Evolutionary conservation across 2,329 filamentous ascomycete species (phyloP).

Genomic region (Pestalotiopsis sp.): DNA sequence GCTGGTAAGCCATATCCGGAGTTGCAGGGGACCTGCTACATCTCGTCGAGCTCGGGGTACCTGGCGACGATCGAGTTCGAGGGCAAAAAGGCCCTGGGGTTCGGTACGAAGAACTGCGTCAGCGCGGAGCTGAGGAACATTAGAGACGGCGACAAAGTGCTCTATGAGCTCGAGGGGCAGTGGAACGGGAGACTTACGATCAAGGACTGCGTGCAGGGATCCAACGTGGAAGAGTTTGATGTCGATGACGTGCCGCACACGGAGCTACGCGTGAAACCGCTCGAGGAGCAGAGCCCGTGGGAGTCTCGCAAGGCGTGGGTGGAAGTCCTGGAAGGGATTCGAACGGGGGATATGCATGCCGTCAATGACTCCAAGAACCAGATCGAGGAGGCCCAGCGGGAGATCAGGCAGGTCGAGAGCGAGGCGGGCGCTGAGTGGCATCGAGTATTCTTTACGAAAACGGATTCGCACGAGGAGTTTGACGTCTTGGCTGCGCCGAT

Average conservation of each 20-base stretch:
- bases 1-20: slow-evolving; percentile 24
- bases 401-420: slow-evolving; percentile 21
- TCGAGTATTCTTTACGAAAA: slow-evolving; percentile 21
- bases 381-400: slow-evolving; percentile 25
- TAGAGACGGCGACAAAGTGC: slow-evolving; percentile 10
- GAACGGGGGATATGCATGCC: slow-evolving; percentile 16
- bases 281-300: slow-evolving; percentile 23
- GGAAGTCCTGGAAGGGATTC: slow-evolving; percentile 19
- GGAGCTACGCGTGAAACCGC: slow-evolving; percentile 10
- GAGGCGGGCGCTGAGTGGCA: slow-evolving; percentile 22
- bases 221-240: slow-evolving; percentile 18
- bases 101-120: slow-evolving; percentile 22
- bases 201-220: slow-evolving; percentile 16
- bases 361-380: slow-evolving; percentile 18
- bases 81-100: slow-evolving; percentile 18
- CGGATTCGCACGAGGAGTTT: slow-evolving; percentile 18
- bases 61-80: slow-evolving; percentile 25
- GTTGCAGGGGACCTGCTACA: slow-evolving; percentile 27
- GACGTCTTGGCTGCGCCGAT: slow-evolving; percentile 20
- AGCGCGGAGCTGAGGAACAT: slow-evolving; percentile 22
- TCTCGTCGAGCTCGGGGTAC: slow-evolving; percentile 28
- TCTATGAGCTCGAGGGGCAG: slow-evolving; percentile 31
- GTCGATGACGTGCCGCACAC: slow-evolving; percentile 20
- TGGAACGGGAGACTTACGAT: slow-evolving; percentile 26
- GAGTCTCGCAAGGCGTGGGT: slow-evolving; percentile 26